Evolutionary conservation across 140 eudicot species (phyloP).

Genomic region (Senecio squalidus): DNA sequence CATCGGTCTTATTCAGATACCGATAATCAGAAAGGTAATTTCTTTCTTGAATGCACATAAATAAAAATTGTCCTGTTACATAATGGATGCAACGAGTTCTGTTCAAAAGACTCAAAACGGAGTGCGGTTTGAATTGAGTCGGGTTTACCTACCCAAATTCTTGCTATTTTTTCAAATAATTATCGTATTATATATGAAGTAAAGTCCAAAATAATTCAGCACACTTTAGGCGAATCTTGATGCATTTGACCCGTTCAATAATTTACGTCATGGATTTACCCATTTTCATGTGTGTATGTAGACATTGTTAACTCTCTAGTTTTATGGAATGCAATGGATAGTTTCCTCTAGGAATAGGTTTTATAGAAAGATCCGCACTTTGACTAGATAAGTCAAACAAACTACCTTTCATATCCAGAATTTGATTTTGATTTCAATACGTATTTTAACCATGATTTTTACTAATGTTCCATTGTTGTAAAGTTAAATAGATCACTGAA

Average conservation of each 20-base stretch:
- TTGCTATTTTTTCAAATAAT: background rate
- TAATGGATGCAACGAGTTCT: background rate
- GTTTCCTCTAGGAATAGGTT: background rate
- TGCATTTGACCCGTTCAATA: background rate
- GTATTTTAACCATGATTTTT: background rate
- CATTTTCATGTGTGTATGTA: background rate
- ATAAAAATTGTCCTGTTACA: background rate
- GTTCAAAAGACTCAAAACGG: background rate
- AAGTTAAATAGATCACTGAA: background rate
- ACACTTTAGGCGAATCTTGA: background rate
- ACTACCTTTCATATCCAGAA: background rate
- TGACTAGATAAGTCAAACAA: background rate
- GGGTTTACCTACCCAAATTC: background rate
- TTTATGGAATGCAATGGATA: background rate
- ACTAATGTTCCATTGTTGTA: background rate
- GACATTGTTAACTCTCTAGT: background rate
- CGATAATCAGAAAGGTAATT: constrained; percentile 63
- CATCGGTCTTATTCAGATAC: constrained; percentile 58
- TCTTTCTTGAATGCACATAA: constrained; percentile 5
- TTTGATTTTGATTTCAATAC: background rate
- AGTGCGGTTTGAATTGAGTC: background rate
- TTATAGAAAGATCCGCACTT: background rate
- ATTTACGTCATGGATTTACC: background rate
- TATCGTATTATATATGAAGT: background rate
- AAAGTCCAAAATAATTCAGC: background rate